Conservation (phyloP, 768 basidiomycete species). For the Mycena capillaripes region DNA sequence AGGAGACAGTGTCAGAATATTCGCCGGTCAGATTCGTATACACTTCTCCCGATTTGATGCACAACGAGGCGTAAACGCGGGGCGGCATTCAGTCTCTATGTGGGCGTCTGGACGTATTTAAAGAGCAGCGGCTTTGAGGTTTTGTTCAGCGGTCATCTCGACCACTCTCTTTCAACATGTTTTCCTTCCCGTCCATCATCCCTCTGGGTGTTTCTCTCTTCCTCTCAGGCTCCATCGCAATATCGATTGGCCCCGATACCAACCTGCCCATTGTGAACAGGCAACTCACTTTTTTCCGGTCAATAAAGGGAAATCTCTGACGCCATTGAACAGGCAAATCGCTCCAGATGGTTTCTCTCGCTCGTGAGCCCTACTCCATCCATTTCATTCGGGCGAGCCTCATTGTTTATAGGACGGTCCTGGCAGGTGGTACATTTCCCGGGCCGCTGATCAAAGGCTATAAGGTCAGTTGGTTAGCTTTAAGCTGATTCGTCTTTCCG, state of each 20-base stretch:
- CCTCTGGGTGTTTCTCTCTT: constrained; percentile 36
- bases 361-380: constrained; percentile 46
- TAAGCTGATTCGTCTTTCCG: neutral
- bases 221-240: constrained; percentile 43
- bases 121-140: neutral
- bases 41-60: neutral
- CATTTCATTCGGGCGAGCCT: constrained; percentile 29
- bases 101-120: too few species aligned
- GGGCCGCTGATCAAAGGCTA: constrained; percentile 45
- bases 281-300: too few species aligned
- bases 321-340: constrained; percentile 59
- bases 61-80: neutral
- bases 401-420: constrained; percentile 37
- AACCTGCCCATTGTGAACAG: constrained; percentile 56
- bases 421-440: constrained; percentile 44
- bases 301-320: too few species aligned
- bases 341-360: constrained; percentile 65
- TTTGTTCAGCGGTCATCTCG: neutral
- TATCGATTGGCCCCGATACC: constrained; percentile 45
- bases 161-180: constrained; percentile 15
- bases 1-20: too few species aligned
- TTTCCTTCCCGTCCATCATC: neutral
- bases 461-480: constrained; percentile 44
- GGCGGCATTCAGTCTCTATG: too few species aligned
- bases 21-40: neutral